phyloP scores from a whole-genome alignment of 257 asterid genomes.

The Thymus mandschuricus region DNA sequence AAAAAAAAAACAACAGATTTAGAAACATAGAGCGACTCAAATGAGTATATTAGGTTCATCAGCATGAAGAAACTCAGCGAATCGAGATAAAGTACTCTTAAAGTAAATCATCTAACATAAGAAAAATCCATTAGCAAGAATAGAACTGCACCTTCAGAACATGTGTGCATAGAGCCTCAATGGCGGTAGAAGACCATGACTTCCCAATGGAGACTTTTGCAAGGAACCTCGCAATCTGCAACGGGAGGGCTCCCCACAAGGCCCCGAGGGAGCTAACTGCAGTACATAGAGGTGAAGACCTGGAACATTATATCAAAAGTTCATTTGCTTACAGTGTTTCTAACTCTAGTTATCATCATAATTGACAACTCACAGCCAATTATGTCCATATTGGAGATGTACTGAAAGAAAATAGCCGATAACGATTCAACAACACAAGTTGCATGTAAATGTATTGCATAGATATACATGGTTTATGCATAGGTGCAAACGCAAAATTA shows the following conservation, averaged over 20 bases:
- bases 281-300: slow-evolving; percentile 55
- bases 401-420: background rate
- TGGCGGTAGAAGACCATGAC: slow-evolving; percentile 72
- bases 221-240: slow-evolving; percentile 47
- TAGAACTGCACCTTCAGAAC: slow-evolving; percentile 62
- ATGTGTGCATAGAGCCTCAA: slow-evolving; percentile 59
- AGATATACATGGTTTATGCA: background rate
- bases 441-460: background rate
- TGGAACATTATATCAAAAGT: slow-evolving; percentile 32
- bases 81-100: background rate
- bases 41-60: background rate
- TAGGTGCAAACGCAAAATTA: background rate
- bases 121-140: slow-evolving; percentile 28
- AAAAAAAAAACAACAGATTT: background rate
- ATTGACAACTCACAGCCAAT: background rate
- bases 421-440: slow-evolving; percentile 5
- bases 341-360: slow-evolving; percentile 1
- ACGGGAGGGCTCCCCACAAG: slow-evolving; percentile 65
- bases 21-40: slow-evolving; percentile 6
- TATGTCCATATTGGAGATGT: background rate
- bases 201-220: slow-evolving; percentile 59
- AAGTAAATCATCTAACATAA: background rate
- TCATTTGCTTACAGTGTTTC: background rate
- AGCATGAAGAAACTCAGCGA: slow-evolving; percentile 3
- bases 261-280: slow-evolving; percentile 62